These are phyloP conservation scores for Sistotremastrum niveocremeum DNA, from an alignment of 768 basidiomycete species.

Conservation along the genomic window DNA sequence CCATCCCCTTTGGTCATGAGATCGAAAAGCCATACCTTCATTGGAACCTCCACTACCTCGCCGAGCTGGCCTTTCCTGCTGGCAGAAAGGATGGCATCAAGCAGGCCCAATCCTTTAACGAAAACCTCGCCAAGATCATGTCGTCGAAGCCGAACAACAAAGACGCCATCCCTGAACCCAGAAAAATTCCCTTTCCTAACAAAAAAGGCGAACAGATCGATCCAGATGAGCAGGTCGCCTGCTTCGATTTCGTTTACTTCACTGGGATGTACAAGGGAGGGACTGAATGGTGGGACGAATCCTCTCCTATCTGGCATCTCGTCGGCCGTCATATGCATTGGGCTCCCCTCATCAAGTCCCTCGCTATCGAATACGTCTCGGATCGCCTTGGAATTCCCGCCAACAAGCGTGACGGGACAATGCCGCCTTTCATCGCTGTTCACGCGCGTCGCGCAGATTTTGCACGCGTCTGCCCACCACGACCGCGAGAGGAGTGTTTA, in stretches of 20 bases:
- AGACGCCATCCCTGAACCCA: slow-evolving; percentile 3
- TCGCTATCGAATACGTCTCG: slow-evolving; percentile 5
- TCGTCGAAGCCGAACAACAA: too few relatives aligned
- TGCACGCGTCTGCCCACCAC: slow-evolving; percentile 8
- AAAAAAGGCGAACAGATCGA: slow-evolving; percentile 12
- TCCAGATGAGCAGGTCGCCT: slow-evolving; percentile 27
- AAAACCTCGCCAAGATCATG: too few relatives aligned
- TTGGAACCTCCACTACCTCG: slow-evolving; percentile 20
- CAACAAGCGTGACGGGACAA: slow-evolving; percentile 12
- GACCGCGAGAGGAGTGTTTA: slow-evolving; percentile 32
- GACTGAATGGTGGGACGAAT: slow-evolving; percentile 39
- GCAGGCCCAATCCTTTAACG: too few relatives aligned
- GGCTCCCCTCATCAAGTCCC: slow-evolving; percentile 22
- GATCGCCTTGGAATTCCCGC: slow-evolving; percentile 22
- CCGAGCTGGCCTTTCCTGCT: slow-evolving; percentile 20
- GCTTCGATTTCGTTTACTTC: slow-evolving; percentile 29
- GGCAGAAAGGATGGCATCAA: slow-evolving; percentile 11
- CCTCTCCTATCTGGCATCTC: slow-evolving; percentile 44
- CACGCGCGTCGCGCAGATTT: not conserved
- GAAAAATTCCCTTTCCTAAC: slow-evolving; percentile 14
- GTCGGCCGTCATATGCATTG: slow-evolving; percentile 41
- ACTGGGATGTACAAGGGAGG: slow-evolving; percentile 1
- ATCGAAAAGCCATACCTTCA: slow-evolving; percentile 18
- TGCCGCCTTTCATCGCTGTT: slow-evolving; percentile 6
- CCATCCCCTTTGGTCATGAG: too few relatives aligned